phyloP scores from a whole-genome alignment of 2,329 filamentous ascomycete genomes.

The Neonectria sp. region DNA sequence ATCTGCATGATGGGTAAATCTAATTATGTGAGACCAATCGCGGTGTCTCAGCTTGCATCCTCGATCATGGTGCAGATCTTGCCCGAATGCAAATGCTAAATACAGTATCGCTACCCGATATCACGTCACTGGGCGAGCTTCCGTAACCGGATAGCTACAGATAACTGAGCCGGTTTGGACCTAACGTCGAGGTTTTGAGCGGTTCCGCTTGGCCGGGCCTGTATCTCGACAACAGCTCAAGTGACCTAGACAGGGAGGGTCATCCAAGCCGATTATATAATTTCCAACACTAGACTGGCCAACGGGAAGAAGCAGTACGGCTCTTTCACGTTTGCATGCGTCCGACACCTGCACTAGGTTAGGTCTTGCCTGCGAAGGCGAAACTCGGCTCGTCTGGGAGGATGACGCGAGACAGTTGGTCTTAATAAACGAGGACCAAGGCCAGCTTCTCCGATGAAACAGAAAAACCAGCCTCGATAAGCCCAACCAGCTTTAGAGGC shows the following conservation, averaged over 20 bases:
- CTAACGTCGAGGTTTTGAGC: background rate
- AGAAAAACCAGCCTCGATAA: background rate
- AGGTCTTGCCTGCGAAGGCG: slow-evolving; percentile 25
- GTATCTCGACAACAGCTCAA: background rate
- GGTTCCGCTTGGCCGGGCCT: background rate
- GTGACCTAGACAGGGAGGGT: background rate
- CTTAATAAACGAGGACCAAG: slow-evolving; percentile 32
- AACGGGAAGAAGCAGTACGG: slow-evolving; percentile 32
- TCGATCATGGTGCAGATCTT: background rate
- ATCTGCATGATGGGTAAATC: background rate
- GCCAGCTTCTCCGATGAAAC: background rate
- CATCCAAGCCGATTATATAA: background rate
- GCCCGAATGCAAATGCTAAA: background rate
- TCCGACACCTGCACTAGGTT: slow-evolving; percentile 23
- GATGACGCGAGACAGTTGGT: slow-evolving; percentile 33
- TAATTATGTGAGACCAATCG: background rate
- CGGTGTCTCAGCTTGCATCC: background rate
- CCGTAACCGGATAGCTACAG: background rate
- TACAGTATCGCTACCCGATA: background rate
- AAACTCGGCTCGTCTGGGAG: slow-evolving; percentile 36
- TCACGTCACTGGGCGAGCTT: background rate
- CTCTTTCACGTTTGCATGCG: slow-evolving; percentile 24
- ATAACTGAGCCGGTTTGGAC: background rate
- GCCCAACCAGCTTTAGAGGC: background rate
- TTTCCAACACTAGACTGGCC: background rate